These are phyloP conservation scores for Candida broadrunensis DNA, from an alignment of 805 yeast genomes.

Conservation along the genomic window DNA sequence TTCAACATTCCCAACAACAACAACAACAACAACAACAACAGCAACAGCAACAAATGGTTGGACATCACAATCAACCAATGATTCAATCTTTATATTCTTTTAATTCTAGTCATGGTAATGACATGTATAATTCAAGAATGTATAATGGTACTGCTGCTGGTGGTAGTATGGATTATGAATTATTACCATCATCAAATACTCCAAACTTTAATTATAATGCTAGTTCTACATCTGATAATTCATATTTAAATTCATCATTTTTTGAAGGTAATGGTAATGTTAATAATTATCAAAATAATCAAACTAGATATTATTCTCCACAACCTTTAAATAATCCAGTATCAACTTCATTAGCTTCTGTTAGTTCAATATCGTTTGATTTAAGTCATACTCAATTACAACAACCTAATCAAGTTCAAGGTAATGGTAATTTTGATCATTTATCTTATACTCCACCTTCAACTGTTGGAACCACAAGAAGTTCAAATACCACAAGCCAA, in stretches of 20 bases:
- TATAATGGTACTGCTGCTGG: not conserved
- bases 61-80: conserved; percentile 1
- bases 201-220: not conserved
- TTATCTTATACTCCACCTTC: not conserved
- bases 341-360: not conserved
- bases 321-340: not conserved
- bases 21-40: conserved; percentile 2
- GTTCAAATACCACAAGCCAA: not conserved
- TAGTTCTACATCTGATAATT: not conserved
- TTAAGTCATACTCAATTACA: not conserved
- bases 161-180: not conserved
- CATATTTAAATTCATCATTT: not conserved
- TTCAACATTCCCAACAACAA: not conserved
- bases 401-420: not conserved
- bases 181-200: not conserved
- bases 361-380: not conserved
- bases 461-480: not conserved
- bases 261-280: not conserved
- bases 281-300: not conserved
- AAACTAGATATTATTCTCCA: not conserved
- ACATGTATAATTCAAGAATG: not conserved
- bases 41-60: conserved; percentile 2
- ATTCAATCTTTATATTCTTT: not conserved
- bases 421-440: not conserved
- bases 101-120: not conserved